phyloP scores from a whole-genome alignment of 2,329 filamentous ascomycete genomes.

The Pseudofabraea citricarpa region DNA sequence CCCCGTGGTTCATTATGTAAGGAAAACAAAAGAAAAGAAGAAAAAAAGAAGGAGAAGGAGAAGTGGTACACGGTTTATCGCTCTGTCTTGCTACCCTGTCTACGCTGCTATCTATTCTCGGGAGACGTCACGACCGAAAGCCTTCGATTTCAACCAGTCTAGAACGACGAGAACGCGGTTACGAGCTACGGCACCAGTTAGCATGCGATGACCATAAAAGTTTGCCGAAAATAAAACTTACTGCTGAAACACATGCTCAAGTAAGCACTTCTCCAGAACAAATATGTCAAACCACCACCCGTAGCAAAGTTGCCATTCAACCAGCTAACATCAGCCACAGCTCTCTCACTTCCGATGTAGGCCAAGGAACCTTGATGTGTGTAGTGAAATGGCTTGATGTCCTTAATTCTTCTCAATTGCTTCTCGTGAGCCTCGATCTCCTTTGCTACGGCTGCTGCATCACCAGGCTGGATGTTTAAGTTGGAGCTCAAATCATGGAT shows the following conservation, averaged over 20 bases:
- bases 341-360: slow-evolving; percentile 97
- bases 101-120: no score
- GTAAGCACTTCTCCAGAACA: slow-evolving; percentile 98
- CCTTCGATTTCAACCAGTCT: slow-evolving; percentile 96
- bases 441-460: slow-evolving; percentile 60
- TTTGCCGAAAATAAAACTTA: slow-evolving; percentile 47
- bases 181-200: slow-evolving; percentile 54
- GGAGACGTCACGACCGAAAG: slow-evolving; percentile 93
- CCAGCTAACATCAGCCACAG: slow-evolving; percentile 96
- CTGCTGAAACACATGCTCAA: slow-evolving; percentile 99
- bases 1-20: no score
- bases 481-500: slow-evolving; percentile 63
- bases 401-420: slow-evolving; percentile 82
- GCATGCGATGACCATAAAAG: no score
- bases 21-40: no score
- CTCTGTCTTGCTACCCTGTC: no score
- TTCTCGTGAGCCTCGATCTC: slow-evolving; percentile 86
- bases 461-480: slow-evolving; percentile 56
- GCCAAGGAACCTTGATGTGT: slow-evolving; percentile 94
- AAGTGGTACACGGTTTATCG: no score
- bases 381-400: slow-evolving; percentile 97
- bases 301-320: slow-evolving; percentile 94
- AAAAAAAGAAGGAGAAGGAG: no score
- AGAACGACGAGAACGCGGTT: slow-evolving; percentile 90
- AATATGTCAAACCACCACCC: slow-evolving; percentile 89